These are phyloP conservation scores for Herpotrichia juniperi DNA, from an alignment of 2,329 filamentous ascomycete genomes.

Conservation along the genomic window DNA sequence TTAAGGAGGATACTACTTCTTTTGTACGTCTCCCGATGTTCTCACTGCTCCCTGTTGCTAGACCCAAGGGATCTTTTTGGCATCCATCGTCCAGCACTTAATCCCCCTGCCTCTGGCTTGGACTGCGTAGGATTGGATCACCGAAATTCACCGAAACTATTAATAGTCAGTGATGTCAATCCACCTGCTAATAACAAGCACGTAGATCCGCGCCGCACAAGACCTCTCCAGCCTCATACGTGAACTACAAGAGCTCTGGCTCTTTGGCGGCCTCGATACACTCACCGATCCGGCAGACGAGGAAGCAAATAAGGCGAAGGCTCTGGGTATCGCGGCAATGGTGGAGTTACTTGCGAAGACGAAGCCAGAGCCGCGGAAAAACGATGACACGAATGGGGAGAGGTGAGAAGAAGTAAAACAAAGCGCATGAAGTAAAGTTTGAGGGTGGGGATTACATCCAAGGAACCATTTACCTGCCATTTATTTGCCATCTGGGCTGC, in stretches of 20 bases:
- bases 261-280: slow-evolving; percentile 69
- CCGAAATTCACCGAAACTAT: not conserved
- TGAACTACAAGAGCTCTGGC: slow-evolving; percentile 69
- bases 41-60: no score
- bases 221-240: slow-evolving; percentile 66
- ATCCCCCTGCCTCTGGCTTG: not conserved
- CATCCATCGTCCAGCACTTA: no score
- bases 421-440: not conserved
- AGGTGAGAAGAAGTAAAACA: not conserved
- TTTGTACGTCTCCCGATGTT: slow-evolving; percentile 56
- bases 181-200: not conserved
- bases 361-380: slow-evolving; percentile 5
- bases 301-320: slow-evolving; percentile 22
- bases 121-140: not conserved
- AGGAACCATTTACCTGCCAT: not conserved
- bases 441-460: not conserved
- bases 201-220: slow-evolving; percentile 64
- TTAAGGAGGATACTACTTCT: slow-evolving; percentile 64
- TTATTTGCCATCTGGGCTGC: not conserved
- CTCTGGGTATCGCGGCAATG: slow-evolving; percentile 25
- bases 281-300: slow-evolving; percentile 45
- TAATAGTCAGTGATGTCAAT: no score
- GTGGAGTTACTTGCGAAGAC: slow-evolving; percentile 29
- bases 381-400: not conserved
- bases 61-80: no score